These are phyloP conservation scores for Lyophyllum shimeji DNA, from an alignment of 768 basidiomycete genomes.

Conservation along the genomic window DNA sequence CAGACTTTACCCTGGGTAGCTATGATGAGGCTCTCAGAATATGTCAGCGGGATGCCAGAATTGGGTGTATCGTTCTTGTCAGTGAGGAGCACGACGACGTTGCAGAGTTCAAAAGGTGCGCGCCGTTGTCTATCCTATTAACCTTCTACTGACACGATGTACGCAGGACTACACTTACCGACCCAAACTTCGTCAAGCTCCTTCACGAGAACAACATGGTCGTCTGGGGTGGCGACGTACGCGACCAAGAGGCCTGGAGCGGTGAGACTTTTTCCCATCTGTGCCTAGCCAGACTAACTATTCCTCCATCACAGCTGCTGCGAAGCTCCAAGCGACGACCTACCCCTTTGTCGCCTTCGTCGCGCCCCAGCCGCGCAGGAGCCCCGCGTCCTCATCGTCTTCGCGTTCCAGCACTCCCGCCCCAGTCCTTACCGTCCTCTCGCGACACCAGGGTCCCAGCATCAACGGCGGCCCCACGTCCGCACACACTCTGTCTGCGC, in stretches of 20 bases:
- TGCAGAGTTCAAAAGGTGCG: conserved; percentile 80
- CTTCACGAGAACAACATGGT: conserved; percentile 75
- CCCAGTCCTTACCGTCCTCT: conserved; percentile 75
- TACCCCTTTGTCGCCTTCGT: conserved; percentile 94
- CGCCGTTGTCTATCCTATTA: background rate
- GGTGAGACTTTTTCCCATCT: conserved; percentile 30
- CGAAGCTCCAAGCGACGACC: conserved; percentile 84
- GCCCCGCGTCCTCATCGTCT: conserved; percentile 33
- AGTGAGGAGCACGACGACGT: conserved; percentile 92
- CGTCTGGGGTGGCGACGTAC: conserved; percentile 92
- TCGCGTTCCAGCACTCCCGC: conserved; percentile 27
- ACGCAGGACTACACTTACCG: conserved; percentile 69
- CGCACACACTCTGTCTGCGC: conserved; percentile 56
- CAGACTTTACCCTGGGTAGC: conserved; percentile 76
- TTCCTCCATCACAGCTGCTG: conserved; percentile 35
- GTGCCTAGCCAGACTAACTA: conserved; percentile 8
- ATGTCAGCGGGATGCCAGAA: conserved; percentile 69
- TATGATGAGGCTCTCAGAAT: conserved; percentile 78
- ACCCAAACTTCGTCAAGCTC: conserved; percentile 64
- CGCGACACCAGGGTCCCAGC: conserved; percentile 76
- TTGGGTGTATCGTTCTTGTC: conserved; percentile 81
- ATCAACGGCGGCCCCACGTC: conserved; percentile 56
- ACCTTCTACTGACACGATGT: background rate
- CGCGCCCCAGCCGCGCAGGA: conserved; percentile 60
- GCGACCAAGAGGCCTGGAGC: conserved; percentile 78